These are phyloP conservation scores for Daldinia caldariorum DNA, from an alignment of 495 filamentous ascomycete species.

Conservation along the genomic window DNA sequence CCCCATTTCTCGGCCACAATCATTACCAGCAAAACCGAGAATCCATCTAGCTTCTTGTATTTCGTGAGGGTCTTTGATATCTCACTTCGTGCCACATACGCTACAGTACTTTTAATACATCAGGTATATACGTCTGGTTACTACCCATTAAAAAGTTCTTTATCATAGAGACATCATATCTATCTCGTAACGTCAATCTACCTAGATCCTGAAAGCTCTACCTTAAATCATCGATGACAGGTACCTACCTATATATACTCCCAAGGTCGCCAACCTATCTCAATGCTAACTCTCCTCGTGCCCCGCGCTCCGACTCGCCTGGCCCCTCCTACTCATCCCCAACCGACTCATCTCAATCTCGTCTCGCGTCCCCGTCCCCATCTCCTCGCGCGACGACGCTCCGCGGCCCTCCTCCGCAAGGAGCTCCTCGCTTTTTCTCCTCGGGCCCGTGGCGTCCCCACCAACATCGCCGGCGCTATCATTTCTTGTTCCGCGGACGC, in stretches of 20 bases:
- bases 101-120: too few species aligned
- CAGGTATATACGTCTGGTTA: neutral
- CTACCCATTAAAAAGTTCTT: neutral
- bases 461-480: neutral
- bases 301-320: constrained; percentile 30
- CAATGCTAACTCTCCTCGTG: constrained; percentile 14
- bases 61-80: neutral
- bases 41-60: too few species aligned
- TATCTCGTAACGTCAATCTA: too few species aligned
- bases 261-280: neutral
- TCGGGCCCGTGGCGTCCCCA: constrained; percentile 8
- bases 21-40: too few species aligned
- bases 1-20: too few species aligned
- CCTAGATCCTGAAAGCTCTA: neutral
- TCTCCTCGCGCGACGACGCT: constrained; percentile 1
- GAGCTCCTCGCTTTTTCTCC: constrained; percentile 45
- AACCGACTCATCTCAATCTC: constrained; percentile 39
- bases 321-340: constrained; percentile 37
- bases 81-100: neutral
- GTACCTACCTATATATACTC: neutral
- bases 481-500: neutral
- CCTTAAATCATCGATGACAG: neutral
- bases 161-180: too few species aligned
- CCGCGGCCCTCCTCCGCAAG: constrained; percentile 50
- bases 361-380: constrained; percentile 6